A percentile compares a stretch with the other conserved stretches of the same genome.
Conservation (phyloP, 805 yeast genomes). For the Torulaspora delbrueckii region DNA sequence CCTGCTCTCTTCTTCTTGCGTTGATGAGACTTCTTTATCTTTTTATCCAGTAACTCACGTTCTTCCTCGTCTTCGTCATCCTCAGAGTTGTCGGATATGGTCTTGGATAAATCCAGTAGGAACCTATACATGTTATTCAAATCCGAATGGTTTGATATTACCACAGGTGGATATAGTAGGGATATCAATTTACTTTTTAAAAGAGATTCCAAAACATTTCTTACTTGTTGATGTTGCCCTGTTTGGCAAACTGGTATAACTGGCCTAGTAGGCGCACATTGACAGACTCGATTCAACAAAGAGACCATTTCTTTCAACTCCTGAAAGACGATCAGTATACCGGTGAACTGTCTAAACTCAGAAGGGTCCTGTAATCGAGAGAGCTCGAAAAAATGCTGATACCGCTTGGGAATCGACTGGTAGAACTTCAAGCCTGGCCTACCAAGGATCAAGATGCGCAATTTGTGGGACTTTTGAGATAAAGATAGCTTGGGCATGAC, state of each 20-base stretch:
- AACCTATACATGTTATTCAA: conserved; percentile 20
- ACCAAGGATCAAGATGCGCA: conserved; percentile 27
- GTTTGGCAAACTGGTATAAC: conserved; percentile 28
- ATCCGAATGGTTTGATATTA: conserved; percentile 22
- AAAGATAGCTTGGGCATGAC: conserved; percentile 34
- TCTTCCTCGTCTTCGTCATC: conserved; percentile 13
- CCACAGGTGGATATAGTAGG: conserved; percentile 26
- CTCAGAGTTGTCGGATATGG: conserved; percentile 14
- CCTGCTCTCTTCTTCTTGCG: conserved; percentile 11
- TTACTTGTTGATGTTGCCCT: conserved; percentile 28
- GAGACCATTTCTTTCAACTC: conserved; percentile 26
- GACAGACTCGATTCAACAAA: conserved; percentile 23
- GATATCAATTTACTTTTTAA: conserved; percentile 20
- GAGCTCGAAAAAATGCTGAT: conserved; percentile 23
- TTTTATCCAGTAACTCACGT: conserved; percentile 7
- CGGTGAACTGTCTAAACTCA: conserved; percentile 17
- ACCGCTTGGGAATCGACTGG: conserved; percentile 23
- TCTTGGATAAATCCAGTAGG: conserved; percentile 17
- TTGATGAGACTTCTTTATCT: conserved; percentile 5
- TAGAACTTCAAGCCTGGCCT: conserved; percentile 26
- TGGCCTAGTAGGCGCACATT: conserved; percentile 18
- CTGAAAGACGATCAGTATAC: conserved; percentile 23
- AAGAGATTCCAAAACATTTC: conserved; percentile 22
- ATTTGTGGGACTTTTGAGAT: conserved; percentile 19
- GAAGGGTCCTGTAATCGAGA: conserved; percentile 19